Evolutionary conservation across 305 asterid species (phyloP), one percentile per base, ranked within the genome.

Genomic region (Fraxinus velutina): DNA sequence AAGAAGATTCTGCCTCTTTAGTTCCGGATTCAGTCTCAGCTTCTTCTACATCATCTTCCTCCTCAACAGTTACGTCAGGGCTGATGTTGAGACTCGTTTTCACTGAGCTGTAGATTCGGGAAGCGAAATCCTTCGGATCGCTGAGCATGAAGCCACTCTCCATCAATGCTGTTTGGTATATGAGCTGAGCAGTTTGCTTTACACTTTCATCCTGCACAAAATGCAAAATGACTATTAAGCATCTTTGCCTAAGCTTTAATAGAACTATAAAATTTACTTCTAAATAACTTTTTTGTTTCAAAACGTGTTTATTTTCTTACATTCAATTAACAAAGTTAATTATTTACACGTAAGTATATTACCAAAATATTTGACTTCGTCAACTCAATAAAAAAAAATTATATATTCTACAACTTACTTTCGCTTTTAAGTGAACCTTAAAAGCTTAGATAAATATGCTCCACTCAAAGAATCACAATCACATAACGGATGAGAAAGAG

Each of bases 81-180:
- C 89, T 89, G 79, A 93, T 90, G 44, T 85, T 88, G 24, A 93
- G 86, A 79, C 95, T 86, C 82, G 78, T 87, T 75, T 90, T 93
- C 44, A 93, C 93, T 0, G 95, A 90, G 85, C 87, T 83, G 85
- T 93, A 93, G 80, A 93, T 89, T 33, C 86, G 79, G n/a, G 92
- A 79, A 34, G 97, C 97, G 64, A 93, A 93, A 72, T 92, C 95
- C 88, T 39, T 92, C 0, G 96, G 97, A 57, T 93, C 96, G 64
- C 19, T 86, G 21, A 92, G 89, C 3, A 81, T 0, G n/a, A 93
- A 93, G 17, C 97, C 97, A 85, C 97, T 93, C 91, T 93, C 97
- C 95, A 93, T 86, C 52, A 93, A 84, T 9, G 97, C 93, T 5
- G 97, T 93, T 81, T 93, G 97, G 86, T 92, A 93, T 85, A 93